A percentile compares a stretch with the other conserved stretches of the same genome.
Evolutionary conservation across 176 grass and related monocot genomes (phyloP).

Genomic region (Musa acuminata): DNA sequence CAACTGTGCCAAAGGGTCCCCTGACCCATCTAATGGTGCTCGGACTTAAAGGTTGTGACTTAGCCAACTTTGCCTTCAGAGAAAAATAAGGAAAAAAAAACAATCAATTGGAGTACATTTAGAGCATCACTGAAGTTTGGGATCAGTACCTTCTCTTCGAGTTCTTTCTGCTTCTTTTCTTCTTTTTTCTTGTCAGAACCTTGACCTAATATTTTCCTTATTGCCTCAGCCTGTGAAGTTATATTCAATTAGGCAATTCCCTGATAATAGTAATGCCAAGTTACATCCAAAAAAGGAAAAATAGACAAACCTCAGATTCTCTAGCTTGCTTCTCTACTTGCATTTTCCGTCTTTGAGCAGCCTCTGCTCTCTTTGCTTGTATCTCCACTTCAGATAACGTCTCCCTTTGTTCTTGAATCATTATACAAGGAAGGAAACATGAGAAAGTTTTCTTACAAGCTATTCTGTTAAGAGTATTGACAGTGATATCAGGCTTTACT

Average conservation of each 20-base stretch:
- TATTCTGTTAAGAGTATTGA: not conserved
- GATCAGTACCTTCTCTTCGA: constrained; percentile 58
- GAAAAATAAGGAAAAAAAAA: not conserved
- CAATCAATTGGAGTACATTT: not conserved
- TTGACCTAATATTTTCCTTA: constrained; percentile 84
- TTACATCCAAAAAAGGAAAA: not conserved
- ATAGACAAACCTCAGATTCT: constrained; percentile 46
- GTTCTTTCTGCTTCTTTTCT: constrained; percentile 94
- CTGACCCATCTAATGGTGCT: constrained; percentile 49
- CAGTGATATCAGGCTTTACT: constrained; percentile 34
- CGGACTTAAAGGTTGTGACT: constrained; percentile 30
- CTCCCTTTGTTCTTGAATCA: constrained; percentile 47
- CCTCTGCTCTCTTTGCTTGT: constrained; percentile 54
- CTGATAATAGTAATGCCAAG: not conserved
- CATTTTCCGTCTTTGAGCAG: constrained; percentile 59
- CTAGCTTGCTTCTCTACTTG: constrained; percentile 57
- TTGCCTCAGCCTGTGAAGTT: constrained; percentile 59
- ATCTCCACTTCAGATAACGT: constrained; percentile 53
- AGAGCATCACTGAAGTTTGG: not conserved
- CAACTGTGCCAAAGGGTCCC: constrained; percentile 43
- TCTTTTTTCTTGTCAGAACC: constrained; percentile 91
- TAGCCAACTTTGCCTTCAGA: constrained; percentile 38
- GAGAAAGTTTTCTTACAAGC: not conserved
- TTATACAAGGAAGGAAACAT: constrained; percentile 6
- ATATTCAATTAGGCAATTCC: not conserved